Evolutionary conservation across 768 basidiomycete species (phyloP).

Genomic region (Phlegmacium glaucopus): DNA sequence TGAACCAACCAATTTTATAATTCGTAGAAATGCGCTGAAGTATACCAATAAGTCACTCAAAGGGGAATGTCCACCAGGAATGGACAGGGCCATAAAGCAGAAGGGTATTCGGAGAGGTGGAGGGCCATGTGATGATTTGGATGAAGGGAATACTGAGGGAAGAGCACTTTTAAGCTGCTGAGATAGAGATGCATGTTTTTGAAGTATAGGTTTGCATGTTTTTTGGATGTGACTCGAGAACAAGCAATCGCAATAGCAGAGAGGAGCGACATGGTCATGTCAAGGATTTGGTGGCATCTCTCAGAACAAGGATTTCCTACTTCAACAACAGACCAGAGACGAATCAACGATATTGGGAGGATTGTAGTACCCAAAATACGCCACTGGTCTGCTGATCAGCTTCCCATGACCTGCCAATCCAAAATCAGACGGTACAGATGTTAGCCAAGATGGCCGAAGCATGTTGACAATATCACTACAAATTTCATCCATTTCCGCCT

Average conservation of each 20-base stretch:
- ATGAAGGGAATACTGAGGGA: constrained; percentile 21
- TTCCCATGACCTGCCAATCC: constrained; percentile 22
- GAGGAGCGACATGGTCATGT: constrained; percentile 17
- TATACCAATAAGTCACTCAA: constrained; percentile 31
- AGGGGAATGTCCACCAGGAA: constrained; percentile 33
- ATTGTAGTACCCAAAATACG: constrained; percentile 26
- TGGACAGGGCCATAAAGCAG: constrained; percentile 31
- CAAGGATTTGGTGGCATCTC: constrained; percentile 22
- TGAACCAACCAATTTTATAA: constrained; percentile 13
- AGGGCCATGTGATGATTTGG: constrained; percentile 39
- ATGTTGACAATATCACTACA: constrained; percentile 18
- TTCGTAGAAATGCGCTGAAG: constrained; percentile 16
- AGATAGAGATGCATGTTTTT: constrained; percentile 25
- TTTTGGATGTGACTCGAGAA: constrained; percentile 15
- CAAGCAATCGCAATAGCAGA: constrained; percentile 17
- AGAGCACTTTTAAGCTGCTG: constrained; percentile 23
- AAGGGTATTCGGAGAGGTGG: constrained; percentile 31
- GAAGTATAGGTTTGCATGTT: constrained; percentile 7
- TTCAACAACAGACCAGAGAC: constrained; percentile 26
- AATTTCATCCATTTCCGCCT: constrained; percentile 15
- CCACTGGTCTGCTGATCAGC: constrained; percentile 36
- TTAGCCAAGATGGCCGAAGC: constrained; percentile 23
- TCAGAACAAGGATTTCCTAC: constrained; percentile 12
- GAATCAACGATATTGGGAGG: constrained; percentile 29
- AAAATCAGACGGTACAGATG: constrained; percentile 17